Percentiles rank a stretch among this genome's conserved stretches.
These are phyloP conservation scores for Sporothrix dimorphospora DNA, from an alignment of 2,329 filamentous ascomycete species.

Conservation along the genomic window DNA sequence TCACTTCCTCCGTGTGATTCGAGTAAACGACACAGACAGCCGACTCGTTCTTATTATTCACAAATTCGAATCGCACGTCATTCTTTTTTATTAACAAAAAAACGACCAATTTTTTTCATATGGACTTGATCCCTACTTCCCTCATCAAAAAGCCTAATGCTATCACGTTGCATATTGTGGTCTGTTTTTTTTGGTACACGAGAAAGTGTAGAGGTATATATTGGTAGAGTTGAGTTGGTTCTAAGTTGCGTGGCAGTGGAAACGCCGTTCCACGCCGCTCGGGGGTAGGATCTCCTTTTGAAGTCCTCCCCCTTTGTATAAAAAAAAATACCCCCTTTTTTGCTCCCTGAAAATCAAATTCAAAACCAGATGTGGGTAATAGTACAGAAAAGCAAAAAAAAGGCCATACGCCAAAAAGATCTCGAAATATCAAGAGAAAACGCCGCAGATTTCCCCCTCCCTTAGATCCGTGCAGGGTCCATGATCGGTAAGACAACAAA, in stretches of 20 bases:
- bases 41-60: no score
- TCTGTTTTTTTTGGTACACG: constrained; percentile 9
- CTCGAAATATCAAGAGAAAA: not conserved
- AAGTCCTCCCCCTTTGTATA: constrained; percentile 13
- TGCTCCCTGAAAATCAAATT: not conserved
- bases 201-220: constrained; percentile 22
- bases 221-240: constrained; percentile 29
- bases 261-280: constrained; percentile 22
- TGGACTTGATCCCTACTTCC: no score
- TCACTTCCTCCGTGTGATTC: no score
- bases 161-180: not conserved
- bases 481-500: not conserved
- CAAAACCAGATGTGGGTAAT: constrained; percentile 12
- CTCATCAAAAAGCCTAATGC: no score
- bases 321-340: constrained; percentile 21
- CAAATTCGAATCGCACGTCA: no score
- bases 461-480: constrained; percentile 12
- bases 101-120: no score
- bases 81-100: no score
- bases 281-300: constrained; percentile 7
- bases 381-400: constrained; percentile 15
- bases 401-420: constrained; percentile 1
- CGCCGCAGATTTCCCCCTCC: not conserved
- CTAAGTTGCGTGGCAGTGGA: constrained; percentile 1
- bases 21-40: no score